phyloP scores from a whole-genome alignment of 768 basidiomycete genomes.

The Strobilomyces confusus region DNA sequence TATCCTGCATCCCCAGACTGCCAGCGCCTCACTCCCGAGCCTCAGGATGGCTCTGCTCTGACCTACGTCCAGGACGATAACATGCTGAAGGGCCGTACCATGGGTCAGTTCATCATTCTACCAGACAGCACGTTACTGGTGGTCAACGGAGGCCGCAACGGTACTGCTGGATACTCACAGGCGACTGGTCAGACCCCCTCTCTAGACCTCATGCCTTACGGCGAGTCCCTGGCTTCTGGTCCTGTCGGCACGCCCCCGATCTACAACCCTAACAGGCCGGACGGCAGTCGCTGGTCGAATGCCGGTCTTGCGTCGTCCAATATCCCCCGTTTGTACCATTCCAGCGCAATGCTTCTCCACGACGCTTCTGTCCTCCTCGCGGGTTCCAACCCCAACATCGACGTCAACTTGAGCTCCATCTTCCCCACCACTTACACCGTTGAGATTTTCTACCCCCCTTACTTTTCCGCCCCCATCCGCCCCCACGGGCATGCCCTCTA shows the following conservation, averaged over 20 bases:
- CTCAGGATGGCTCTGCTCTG: conserved; percentile 48
- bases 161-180: conserved; percentile 83
- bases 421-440: conserved; percentile 79
- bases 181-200: conserved; percentile 41
- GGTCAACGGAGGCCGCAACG: conserved; percentile 78
- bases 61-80: conserved; percentile 69
- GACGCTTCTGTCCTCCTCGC: conserved; percentile 84
- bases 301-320: conserved; percentile 56
- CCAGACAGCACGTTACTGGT: conserved; percentile 76
- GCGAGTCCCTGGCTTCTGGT: conserved; percentile 71
- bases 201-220: conserved; percentile 58
- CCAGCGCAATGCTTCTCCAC: conserved; percentile 79
- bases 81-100: conserved; percentile 57
- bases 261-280: conserved; percentile 72
- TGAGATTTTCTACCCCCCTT: conserved; percentile 90
- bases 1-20: conserved; percentile 69
- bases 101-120: conserved; percentile 44
- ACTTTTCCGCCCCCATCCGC: conserved; percentile 67
- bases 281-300: conserved; percentile 72
- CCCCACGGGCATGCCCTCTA: conserved; percentile 74
- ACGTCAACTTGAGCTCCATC: conserved; percentile 56
- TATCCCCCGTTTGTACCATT: conserved; percentile 88
- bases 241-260: conserved; percentile 79
- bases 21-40: conserved; percentile 85
- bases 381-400: conserved; percentile 91